phyloP scores from a whole-genome alignment of 1,284 basidiomycete genomes.

The Tilletiaria anomala region DNA sequence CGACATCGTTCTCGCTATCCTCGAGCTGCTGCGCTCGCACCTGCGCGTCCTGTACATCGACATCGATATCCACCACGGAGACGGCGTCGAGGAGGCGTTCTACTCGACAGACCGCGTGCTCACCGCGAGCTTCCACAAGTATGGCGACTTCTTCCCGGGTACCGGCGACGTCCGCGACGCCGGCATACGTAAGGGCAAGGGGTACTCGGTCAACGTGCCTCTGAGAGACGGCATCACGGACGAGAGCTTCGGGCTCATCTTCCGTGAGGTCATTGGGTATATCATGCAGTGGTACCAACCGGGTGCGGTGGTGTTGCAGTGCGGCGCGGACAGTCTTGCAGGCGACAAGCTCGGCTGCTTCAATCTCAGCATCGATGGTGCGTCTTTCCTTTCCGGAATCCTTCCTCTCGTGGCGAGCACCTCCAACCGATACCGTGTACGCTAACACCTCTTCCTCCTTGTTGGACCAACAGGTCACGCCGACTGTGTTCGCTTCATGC shows the following conservation, averaged over 20 bases:
- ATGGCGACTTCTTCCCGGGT: constrained; percentile 92
- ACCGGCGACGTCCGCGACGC: constrained; percentile 56
- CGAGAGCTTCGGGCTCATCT: constrained; percentile 54
- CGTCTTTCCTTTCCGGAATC: constrained; percentile 9
- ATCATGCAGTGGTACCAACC: constrained; percentile 84
- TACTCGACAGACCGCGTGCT: constrained; percentile 94
- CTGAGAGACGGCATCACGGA: constrained; percentile 87
- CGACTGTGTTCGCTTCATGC: constrained; percentile 73
- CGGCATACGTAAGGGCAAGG: constrained; percentile 70
- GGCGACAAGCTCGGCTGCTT: constrained; percentile 94
- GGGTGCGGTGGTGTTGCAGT: constrained; percentile 79
- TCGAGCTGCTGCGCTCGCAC: constrained; percentile 42
- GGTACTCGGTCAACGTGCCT: constrained; percentile 86
- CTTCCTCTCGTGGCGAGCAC: too few species aligned
- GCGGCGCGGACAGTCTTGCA: constrained; percentile 85
- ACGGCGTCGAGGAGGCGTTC: constrained; percentile 97
- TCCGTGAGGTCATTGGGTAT: constrained; percentile 58
- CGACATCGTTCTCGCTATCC: constrained; percentile 45
- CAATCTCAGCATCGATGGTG: constrained; percentile 83
- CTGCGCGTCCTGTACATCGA: constrained; percentile 91
- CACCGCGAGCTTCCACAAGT: constrained; percentile 84
- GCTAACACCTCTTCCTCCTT: neutral
- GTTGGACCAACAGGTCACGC: constrained; percentile 50
- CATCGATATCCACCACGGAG: constrained; percentile 95
- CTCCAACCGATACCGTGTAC: neutral